phyloP scores from a whole-genome alignment of 345 rosid genomes.

The Populus deltoides region DNA sequence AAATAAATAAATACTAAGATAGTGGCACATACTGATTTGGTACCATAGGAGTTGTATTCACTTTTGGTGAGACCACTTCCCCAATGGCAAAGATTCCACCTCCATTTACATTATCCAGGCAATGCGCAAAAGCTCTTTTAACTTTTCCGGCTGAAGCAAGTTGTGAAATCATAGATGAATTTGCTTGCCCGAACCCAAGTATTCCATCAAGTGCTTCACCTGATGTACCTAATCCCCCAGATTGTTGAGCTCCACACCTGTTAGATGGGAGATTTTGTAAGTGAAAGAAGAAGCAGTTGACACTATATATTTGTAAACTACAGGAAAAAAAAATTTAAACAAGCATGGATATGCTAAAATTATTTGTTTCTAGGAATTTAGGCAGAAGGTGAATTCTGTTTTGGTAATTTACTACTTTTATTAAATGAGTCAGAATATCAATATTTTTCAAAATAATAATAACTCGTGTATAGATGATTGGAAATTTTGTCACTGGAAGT shows the following conservation, averaged over 20 bases:
- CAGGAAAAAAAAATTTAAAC: background rate
- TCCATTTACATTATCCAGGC: slow-evolving; percentile 66
- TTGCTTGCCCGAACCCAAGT: slow-evolving; percentile 85
- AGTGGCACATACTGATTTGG: slow-evolving; percentile 60
- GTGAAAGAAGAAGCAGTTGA: slow-evolving; percentile 3
- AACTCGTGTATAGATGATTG: too few relatives aligned
- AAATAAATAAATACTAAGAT: slow-evolving; percentile 19
- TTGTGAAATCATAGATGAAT: slow-evolving; percentile 82
- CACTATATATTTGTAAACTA: background rate
- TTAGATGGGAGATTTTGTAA: slow-evolving; percentile 8
- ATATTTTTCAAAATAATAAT: too few relatives aligned
- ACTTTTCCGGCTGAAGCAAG: slow-evolving; percentile 62
- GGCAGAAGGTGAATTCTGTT: too few relatives aligned
- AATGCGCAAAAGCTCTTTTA: slow-evolving; percentile 70
- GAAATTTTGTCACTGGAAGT: too few relatives aligned
- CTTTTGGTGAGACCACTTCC: slow-evolving; percentile 60
- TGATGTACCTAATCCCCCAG: slow-evolving; percentile 62
- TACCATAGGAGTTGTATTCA: slow-evolving; percentile 67
- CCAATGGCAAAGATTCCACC: slow-evolving; percentile 92
- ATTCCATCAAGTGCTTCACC: slow-evolving; percentile 77
- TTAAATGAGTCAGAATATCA: too few relatives aligned
- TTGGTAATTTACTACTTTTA: too few relatives aligned
- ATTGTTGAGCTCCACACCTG: slow-evolving; percentile 74
- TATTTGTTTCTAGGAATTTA: too few relatives aligned
- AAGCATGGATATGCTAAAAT: background rate